Percentiles rank a stretch among this genome's conserved stretches.
Evolutionary conservation across 345 rosid species (phyloP).

Genomic region (Toxicodendron radicans): DNA sequence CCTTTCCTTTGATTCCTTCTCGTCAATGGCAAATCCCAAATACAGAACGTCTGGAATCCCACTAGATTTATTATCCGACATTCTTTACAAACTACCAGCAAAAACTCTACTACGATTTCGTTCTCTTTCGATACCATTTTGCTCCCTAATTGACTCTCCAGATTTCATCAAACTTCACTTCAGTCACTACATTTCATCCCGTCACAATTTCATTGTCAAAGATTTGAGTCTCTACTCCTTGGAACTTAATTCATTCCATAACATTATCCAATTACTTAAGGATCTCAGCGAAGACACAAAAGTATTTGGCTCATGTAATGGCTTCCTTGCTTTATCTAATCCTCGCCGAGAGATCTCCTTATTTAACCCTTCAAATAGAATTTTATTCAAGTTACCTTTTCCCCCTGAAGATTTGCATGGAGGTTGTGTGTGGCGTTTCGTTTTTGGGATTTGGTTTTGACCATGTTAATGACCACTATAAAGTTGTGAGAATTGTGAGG

Average conservation of each 20-base stretch:
- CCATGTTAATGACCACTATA: constrained; percentile 30
- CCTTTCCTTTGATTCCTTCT: too few relatives aligned
- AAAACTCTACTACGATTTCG: background rate
- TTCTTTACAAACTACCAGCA: background rate
- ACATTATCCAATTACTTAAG: background rate
- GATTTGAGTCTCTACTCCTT: background rate
- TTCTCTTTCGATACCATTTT: background rate
- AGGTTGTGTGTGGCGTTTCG: constrained; percentile 15
- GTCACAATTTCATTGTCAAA: too few relatives aligned
- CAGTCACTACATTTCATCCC: background rate
- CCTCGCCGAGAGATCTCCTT: too few relatives aligned
- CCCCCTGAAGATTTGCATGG: too few relatives aligned
- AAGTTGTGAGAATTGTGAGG: constrained; percentile 37
- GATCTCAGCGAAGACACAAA: too few relatives aligned
- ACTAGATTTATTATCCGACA: too few relatives aligned
- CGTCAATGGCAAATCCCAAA: too few relatives aligned
- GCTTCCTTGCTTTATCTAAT: too few relatives aligned
- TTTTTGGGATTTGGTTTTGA: constrained; percentile 49
- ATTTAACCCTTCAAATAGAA: too few relatives aligned
- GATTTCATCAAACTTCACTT: background rate
- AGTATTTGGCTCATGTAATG: too few relatives aligned
- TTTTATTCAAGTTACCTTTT: too few relatives aligned
- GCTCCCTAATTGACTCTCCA: background rate
- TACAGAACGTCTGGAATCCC: too few relatives aligned
- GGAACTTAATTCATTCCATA: background rate